Evolutionary conservation across 2,329 filamentous ascomycete genomes (phyloP).

Genomic region (Fusarium fracticaudum): DNA sequence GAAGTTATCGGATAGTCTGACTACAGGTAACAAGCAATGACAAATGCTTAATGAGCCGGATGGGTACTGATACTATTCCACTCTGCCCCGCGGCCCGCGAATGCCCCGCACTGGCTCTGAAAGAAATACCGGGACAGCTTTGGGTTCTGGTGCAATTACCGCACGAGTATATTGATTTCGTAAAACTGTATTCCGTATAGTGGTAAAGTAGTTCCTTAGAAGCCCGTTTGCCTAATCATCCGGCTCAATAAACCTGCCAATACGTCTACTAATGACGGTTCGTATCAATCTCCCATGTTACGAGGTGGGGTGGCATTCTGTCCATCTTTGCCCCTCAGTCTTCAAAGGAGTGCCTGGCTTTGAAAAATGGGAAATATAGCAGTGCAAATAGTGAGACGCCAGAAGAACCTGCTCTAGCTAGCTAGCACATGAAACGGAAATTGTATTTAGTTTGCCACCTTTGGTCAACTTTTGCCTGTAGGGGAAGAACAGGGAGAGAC

Average conservation of each 20-base stretch:
- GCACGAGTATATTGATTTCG: neutral
- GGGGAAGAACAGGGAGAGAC: neutral
- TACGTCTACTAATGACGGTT: neutral
- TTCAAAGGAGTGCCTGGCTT: neutral
- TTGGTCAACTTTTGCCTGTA: neutral
- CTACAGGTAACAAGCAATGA: conserved; percentile 26
- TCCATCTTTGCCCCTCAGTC: conserved; percentile 10
- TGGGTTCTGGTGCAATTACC: neutral
- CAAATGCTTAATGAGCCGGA: conserved; percentile 36
- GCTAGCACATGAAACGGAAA: neutral
- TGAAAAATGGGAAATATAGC: neutral
- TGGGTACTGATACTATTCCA: conserved; percentile 15
- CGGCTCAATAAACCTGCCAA: neutral
- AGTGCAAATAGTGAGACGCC: neutral
- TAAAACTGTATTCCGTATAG: neutral
- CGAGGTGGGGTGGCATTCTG: neutral
- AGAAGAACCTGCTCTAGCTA: neutral
- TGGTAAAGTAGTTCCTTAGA: too few relatives aligned
- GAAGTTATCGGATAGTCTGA: neutral
- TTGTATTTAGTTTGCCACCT: neutral
- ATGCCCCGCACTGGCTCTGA: conserved; percentile 40
- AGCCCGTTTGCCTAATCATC: neutral
- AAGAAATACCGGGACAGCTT: conserved; percentile 8
- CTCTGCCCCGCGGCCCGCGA: conserved; percentile 23
- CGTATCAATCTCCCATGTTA: neutral